phyloP scores from a whole-genome alignment of 225 moss, liverwort and hornwort species.

The Pseudisothecium myosuroides region DNA sequence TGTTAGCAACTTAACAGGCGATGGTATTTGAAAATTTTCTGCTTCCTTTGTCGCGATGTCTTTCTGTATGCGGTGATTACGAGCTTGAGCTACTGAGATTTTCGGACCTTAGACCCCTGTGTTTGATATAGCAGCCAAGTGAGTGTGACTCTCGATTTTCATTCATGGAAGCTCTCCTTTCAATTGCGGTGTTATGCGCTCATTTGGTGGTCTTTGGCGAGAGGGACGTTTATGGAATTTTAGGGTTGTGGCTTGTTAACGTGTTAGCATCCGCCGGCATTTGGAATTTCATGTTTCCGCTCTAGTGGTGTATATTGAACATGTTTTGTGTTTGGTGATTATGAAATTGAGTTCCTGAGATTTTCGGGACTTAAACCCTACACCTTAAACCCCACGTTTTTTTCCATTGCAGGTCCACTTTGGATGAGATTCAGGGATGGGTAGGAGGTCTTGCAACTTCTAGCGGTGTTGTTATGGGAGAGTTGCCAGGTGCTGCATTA shows the following conservation, averaged over 20 bases:
- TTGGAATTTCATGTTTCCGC: background rate
- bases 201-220: background rate
- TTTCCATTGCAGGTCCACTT: background rate
- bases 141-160: background rate
- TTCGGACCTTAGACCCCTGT: background rate
- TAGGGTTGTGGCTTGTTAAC: background rate
- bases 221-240: background rate
- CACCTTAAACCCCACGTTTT: background rate
- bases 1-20: background rate
- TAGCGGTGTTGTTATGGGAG: background rate
- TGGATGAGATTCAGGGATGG: constrained; percentile 27
- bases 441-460: background rate
- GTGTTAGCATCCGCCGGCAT: background rate
- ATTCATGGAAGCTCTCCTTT: background rate
- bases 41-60: background rate
- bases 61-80: background rate
- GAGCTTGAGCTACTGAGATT: background rate
- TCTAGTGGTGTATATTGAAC: background rate
- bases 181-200: background rate
- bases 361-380: background rate
- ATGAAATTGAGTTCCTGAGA: background rate
- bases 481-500: background rate
- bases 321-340: background rate
- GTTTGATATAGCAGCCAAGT: constrained; percentile 22
- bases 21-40: background rate